These are phyloP conservation scores for Solanum verrucosum DNA, from an alignment of 257 asterid genomes.

Conservation along the genomic window DNA sequence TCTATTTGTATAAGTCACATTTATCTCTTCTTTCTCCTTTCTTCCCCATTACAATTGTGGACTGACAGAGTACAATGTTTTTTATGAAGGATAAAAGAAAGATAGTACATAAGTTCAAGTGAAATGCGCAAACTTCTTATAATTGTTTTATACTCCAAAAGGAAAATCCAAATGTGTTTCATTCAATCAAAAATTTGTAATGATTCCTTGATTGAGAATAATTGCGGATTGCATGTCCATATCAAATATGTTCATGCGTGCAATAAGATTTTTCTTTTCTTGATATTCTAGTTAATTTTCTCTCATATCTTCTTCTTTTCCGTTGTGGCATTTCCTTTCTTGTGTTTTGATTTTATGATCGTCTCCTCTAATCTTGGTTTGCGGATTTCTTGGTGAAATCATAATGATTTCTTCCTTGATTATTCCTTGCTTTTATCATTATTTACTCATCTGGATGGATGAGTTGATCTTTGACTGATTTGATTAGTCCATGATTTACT, in stretches of 20 bases:
- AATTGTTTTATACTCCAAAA: no score
- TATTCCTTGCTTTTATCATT: background rate
- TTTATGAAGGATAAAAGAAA: background rate
- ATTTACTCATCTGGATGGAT: background rate
- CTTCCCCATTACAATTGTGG: background rate
- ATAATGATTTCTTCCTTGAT: background rate
- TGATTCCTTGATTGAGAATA: background rate
- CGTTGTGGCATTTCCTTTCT: background rate
- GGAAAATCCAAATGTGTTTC: background rate
- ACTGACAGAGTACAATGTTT: background rate
- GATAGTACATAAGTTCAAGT: background rate
- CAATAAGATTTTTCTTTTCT: no score
- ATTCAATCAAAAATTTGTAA: background rate
- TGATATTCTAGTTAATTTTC: background rate
- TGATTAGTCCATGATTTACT: background rate
- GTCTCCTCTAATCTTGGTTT: background rate
- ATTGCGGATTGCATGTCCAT: background rate
- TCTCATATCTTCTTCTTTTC: background rate
- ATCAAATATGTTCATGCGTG: background rate
- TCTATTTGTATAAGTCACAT: background rate
- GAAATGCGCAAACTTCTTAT: background rate
- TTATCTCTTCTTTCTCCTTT: background rate
- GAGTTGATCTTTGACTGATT: background rate
- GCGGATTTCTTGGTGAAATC: background rate
- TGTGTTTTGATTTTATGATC: background rate